Percentiles rank a stretch among this genome's conserved stretches.
These are phyloP conservation scores for Infundibulicybe gibba DNA, from an alignment of 768 basidiomycete genomes.

Conservation along the genomic window DNA sequence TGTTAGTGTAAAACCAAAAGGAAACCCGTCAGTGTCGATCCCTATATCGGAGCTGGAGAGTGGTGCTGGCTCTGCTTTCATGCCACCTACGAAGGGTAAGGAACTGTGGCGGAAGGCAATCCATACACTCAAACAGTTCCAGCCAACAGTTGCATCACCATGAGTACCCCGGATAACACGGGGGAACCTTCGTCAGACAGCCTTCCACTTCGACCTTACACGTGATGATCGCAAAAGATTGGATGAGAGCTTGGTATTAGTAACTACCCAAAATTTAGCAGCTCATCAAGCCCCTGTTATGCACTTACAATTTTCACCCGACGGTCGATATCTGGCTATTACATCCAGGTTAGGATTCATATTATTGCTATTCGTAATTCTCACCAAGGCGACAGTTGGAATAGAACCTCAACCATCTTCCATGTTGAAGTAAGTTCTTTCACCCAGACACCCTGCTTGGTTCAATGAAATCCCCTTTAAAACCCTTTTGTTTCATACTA, in stretches of 20 bases:
- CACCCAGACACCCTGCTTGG: background rate
- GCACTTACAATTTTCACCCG: constrained; percentile 74
- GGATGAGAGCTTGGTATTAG: constrained; percentile 41
- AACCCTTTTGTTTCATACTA: constrained; percentile 58
- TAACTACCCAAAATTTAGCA: constrained; percentile 54
- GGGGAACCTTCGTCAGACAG: constrained; percentile 25
- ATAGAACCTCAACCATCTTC: constrained; percentile 65
- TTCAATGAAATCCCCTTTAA: constrained; percentile 24
- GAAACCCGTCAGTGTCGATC: too few relatives aligned
- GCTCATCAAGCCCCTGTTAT: constrained; percentile 67
- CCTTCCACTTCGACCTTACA: constrained; percentile 25
- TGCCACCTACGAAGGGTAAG: too few relatives aligned
- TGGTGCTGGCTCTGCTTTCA: too few relatives aligned
- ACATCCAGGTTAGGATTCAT: constrained; percentile 52
- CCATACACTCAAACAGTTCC: constrained; percentile 43
- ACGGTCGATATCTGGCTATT: constrained; percentile 70
- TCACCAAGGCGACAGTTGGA: constrained; percentile 45
- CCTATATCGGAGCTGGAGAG: too few relatives aligned
- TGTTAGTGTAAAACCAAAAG: too few relatives aligned
- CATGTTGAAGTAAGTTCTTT: constrained; percentile 48
- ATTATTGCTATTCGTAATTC: background rate
- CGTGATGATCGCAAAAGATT: constrained; percentile 22
- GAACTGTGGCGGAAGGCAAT: too few relatives aligned
- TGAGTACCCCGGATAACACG: constrained; percentile 7
- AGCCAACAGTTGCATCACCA: constrained; percentile 19